Base-by-base conservation (phyloP, 2,329 filamentous ascomycete species). In the Parastagonospora avenae region DNA sequence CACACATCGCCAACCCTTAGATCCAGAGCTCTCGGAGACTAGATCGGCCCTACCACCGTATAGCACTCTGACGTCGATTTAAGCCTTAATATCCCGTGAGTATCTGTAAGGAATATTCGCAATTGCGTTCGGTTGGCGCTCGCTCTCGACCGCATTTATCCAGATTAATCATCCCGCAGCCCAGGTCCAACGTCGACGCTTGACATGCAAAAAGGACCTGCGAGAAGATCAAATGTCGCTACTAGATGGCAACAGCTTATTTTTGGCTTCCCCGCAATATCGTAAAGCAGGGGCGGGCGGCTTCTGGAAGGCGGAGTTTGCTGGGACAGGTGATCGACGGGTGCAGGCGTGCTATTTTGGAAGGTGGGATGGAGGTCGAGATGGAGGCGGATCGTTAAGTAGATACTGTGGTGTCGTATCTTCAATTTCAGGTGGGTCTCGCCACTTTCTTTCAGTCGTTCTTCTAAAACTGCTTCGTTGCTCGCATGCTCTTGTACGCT, bases 31-130 rank as follows among this genome's bases (percentile, higher is more conserved):
- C 49, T 38, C 37, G 24, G 32, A 36, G 33, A 24, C 30, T 35
- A 52, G 37, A 47, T 45, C 31, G 14, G 3, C 47, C n/a, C 51
- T 48, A 51, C 54, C 51, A 62, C 52, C 50, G 52, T 56, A 57
- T 54, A 51, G 48, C 57, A 59, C 55, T 56, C 46, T 54, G 53
- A 52, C 52, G 50, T 57, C 48, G 42, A 52, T 55, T 57, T 59
- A 54, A 48, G 45, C 48, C 44, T 54, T 54, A 61, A 61, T 63
- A 50, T 54, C 42, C 42, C 39, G 39, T 52, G 43, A 46, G 44
- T 54, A 29, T 15, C 15, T 30, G 43, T 32, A 45, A 31, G 41
- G 35, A 15, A 32, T 39, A 7, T 43, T 45, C 30, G 35, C 38
- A 40, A 32, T 40, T 33, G 41, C n/a, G 15, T 46, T 46, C 42